These are phyloP conservation scores for Amanita polypyramis DNA, from an alignment of 768 basidiomycete species.

Conservation along the genomic window DNA sequence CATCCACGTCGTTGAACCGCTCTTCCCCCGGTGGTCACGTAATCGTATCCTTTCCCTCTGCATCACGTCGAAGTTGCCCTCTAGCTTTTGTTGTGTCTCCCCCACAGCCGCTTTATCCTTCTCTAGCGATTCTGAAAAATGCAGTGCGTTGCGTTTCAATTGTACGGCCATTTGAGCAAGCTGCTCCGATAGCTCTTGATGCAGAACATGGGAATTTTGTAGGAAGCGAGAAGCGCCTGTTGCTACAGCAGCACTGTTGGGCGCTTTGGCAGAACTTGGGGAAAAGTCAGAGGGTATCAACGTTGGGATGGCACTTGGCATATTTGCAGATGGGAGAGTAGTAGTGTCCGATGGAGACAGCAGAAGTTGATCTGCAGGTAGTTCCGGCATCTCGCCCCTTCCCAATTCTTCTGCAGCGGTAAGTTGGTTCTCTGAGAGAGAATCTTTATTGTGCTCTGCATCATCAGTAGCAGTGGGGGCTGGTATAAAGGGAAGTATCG, in stretches of 20 bases:
- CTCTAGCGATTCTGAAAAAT: slow-evolving; percentile 64
- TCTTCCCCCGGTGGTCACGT: slow-evolving; percentile 52
- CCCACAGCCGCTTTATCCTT: slow-evolving; percentile 69
- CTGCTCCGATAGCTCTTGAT: slow-evolving; percentile 65
- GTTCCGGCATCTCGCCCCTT: background rate
- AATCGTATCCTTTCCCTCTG: slow-evolving; percentile 50
- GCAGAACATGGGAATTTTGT: slow-evolving; percentile 53
- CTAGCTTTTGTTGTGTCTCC: slow-evolving; percentile 59
- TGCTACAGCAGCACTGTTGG: slow-evolving; percentile 14
- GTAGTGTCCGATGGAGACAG: slow-evolving; percentile 24
- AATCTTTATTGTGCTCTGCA: slow-evolving; percentile 8
- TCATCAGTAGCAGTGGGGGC: slow-evolving; percentile 19
- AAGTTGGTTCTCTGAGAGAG: slow-evolving; percentile 15
- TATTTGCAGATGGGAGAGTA: slow-evolving; percentile 12
- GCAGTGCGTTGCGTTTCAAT: slow-evolving; percentile 71
- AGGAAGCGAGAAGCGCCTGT: slow-evolving; percentile 16
- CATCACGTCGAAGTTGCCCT: slow-evolving; percentile 63
- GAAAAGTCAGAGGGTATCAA: slow-evolving; percentile 24
- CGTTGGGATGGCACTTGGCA: slow-evolving; percentile 13
- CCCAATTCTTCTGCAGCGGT: slow-evolving; percentile 9
- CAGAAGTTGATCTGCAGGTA: slow-evolving; percentile 27
- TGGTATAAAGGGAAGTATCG: slow-evolving; percentile 46
- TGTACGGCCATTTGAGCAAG: slow-evolving; percentile 82
- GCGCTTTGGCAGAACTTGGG: slow-evolving; percentile 12
- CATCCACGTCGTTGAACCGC: slow-evolving; percentile 64